Evolutionary conservation across 805 yeast species (phyloP), one percentile per base, ranked within the genome.

Genomic region (Myxozyma udenii): DNA sequence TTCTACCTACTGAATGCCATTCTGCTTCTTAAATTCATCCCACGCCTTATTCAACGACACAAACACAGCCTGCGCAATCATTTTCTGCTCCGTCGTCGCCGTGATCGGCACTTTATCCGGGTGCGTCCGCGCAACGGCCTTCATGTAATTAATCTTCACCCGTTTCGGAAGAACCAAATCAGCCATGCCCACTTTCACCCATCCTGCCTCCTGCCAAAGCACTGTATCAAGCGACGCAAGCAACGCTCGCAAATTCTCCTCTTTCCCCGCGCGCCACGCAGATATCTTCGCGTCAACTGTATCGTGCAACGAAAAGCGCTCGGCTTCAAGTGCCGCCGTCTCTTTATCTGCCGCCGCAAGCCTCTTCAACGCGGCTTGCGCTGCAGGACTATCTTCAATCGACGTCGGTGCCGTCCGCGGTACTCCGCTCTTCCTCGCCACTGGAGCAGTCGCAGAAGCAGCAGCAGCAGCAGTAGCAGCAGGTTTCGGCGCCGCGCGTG

Each of bases 91-190:
- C 4, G 81, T 72, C 5, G 82, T 71, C 1, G 84, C 79, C 21
- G 69, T 68, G n/a, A 69, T 64, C 4, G 80, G 73, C 22, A 90
- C 71, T 67, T 93, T 93, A 68, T 93, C 99, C 0, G 93, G 93
- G 63, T 85, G 93, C 4, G 87, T 84, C 50, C 79, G 74, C 45
- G 87, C 79, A 42, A 84, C 87, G 1, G 87, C 91, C 62, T 83
- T 84, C 87, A 85, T 79, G 67, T 93, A 93, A 18, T 75, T 74
- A 33, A 91, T 72, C 66, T 91, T 91, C 35, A 89, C 97, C 66
- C 86, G 89, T 62, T 89, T 90, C 18, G 95, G 91, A 57, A 90
- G 72, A 53, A 93, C 93, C 53, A 93, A 72, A 50, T 91, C 97
- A 3, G 83, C 75, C 64, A 84, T 68, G 1, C 81, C 67, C 3